These are phyloP conservation scores for Amanita polypyramis DNA, from an alignment of 768 basidiomycete species.

Conservation along the genomic window DNA sequence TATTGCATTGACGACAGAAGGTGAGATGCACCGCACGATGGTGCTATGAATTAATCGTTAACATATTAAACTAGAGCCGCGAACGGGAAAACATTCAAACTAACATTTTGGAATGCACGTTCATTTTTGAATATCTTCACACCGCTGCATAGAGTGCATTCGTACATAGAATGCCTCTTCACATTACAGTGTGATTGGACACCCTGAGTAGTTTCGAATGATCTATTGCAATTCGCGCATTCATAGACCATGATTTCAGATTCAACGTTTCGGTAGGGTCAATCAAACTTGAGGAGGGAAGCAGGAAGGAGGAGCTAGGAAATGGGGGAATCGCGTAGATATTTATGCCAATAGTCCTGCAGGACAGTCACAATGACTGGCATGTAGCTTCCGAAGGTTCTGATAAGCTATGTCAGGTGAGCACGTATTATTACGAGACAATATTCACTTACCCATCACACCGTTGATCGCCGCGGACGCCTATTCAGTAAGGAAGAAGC, in stretches of 20 bases:
- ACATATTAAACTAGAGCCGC: not conserved
- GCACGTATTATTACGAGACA: too few relatives aligned
- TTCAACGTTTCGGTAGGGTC: not conserved
- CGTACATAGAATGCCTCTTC: not conserved
- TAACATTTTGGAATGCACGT: not conserved
- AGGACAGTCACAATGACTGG: too few relatives aligned
- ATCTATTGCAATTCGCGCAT: not conserved
- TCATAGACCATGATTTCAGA: not conserved
- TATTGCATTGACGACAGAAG: too few relatives aligned
- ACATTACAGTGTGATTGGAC: not conserved
- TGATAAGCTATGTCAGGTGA: too few relatives aligned
- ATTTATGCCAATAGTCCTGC: too few relatives aligned
- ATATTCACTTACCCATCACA: too few relatives aligned
- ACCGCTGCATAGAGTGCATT: not conserved
- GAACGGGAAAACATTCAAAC: not conserved
- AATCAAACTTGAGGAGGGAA: not conserved
- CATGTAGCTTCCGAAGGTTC: too few relatives aligned
- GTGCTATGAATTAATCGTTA: not conserved
- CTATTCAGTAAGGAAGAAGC: too few relatives aligned
- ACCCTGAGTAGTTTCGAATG: not conserved
- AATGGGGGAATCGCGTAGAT: too few relatives aligned
- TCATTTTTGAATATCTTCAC: not conserved
- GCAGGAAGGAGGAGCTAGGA: too few relatives aligned
- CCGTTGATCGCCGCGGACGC: too few relatives aligned
- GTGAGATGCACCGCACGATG: too few relatives aligned